Evolutionary conservation across 176 grass and related monocot genomes (phyloP).

Genomic region (Rhipidocladum racemiflorum): DNA sequence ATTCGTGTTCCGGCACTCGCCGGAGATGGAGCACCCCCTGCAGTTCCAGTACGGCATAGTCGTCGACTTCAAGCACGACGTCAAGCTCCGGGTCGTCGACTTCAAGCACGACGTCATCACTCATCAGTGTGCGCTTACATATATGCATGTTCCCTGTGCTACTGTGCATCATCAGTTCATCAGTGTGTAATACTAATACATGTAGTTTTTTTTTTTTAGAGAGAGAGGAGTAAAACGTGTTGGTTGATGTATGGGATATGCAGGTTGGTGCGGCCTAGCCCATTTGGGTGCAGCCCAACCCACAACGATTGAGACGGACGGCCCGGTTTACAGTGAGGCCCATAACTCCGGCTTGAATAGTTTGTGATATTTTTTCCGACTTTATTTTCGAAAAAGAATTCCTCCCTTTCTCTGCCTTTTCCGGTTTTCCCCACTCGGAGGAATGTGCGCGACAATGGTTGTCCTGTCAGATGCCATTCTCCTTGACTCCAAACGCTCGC

Average conservation of each 20-base stretch:
- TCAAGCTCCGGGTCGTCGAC: slow-evolving; percentile 46
- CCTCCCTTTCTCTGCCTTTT: not conserved
- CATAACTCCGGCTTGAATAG: not conserved
- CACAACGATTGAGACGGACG: too few relatives aligned
- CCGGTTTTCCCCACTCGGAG: not conserved
- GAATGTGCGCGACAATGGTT: slow-evolving; percentile 7
- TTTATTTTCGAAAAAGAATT: not conserved
- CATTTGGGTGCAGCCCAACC: too few relatives aligned
- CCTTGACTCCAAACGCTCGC: not conserved
- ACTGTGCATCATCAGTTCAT: too few relatives aligned
- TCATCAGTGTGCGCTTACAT: too few relatives aligned
- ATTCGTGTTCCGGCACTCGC: slow-evolving; percentile 52
- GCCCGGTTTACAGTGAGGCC: too few relatives aligned
- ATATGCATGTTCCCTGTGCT: too few relatives aligned
- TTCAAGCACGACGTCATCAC: not conserved
- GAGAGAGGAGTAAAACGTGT: too few relatives aligned
- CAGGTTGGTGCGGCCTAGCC: too few relatives aligned
- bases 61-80: slow-evolving; percentile 52
- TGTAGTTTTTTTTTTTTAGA: too few relatives aligned
- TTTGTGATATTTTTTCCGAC: not conserved
- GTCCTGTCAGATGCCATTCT: not conserved
- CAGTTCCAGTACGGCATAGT: slow-evolving; percentile 57
- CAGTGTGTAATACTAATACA: too few relatives aligned
- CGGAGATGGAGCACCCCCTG: slow-evolving; percentile 46
- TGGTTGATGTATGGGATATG: too few relatives aligned